Percentiles rank a stretch among this genome's conserved stretches.
These are phyloP conservation scores for Solanum peruvianum DNA, from an alignment of 257 asterid genomes.

Conservation along the genomic window DNA sequence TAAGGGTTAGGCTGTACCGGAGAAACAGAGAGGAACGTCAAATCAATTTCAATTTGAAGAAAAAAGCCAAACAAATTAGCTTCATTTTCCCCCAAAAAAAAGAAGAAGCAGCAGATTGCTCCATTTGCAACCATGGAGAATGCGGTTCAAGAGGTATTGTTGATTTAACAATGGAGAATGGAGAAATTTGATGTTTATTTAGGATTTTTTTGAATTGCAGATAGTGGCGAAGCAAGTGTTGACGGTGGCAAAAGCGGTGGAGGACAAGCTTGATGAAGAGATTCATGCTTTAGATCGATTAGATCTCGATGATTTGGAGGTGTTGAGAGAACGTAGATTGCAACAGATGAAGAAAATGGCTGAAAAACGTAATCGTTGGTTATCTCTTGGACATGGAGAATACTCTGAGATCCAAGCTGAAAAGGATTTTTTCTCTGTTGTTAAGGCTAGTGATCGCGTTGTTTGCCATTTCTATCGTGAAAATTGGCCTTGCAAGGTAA, in stretches of 20 bases:
- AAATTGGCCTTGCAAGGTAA: slow-evolving; percentile 98
- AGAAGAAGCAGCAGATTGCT: background rate
- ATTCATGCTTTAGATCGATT: slow-evolving; percentile 71
- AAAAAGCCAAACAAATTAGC: background rate
- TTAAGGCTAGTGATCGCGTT: slow-evolving; percentile 93
- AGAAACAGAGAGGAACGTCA: background rate
- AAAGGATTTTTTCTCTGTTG: slow-evolving; percentile 84
- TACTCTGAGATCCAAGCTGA: slow-evolving; percentile 81
- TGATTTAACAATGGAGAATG: background rate
- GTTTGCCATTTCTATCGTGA: slow-evolving; percentile 98
- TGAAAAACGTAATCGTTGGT: slow-evolving; percentile 89
- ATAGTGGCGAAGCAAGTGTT: slow-evolving; percentile 81
- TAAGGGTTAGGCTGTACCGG: background rate
- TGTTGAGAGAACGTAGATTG: slow-evolving; percentile 76
- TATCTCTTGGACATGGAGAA: slow-evolving; percentile 89
- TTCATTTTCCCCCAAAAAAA: background rate
- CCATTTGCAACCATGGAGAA: background rate
- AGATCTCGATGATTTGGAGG: slow-evolving; percentile 79
- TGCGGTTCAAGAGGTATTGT: background rate
- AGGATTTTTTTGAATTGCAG: slow-evolving; percentile 15
- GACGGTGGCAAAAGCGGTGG: slow-evolving; percentile 90
- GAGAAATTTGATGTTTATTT: background rate
- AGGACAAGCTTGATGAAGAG: slow-evolving; percentile 93
- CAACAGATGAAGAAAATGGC: slow-evolving; percentile 99
- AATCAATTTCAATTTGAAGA: background rate